Evolutionary conservation across 2,329 filamentous ascomycete genomes (phyloP), one percentile per base, ranked within the genome.

Genomic region (Waltergamsia citrina): DNA sequence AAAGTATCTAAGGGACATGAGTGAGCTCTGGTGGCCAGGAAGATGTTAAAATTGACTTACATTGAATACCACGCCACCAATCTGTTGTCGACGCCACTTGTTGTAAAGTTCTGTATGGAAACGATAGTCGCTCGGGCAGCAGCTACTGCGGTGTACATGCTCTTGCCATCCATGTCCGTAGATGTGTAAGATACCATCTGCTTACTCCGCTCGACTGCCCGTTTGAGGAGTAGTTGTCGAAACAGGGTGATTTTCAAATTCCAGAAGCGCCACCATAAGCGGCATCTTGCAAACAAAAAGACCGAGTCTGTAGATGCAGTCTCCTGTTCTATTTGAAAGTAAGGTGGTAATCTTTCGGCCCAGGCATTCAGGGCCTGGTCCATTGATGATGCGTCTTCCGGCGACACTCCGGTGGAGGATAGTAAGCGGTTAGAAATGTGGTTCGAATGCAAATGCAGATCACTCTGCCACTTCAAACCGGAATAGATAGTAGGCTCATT

Each of bases 191-290:
- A 21, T 12, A 28, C n/a, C 17, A n/a, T n/a, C 6, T 41, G 38
- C 24, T 38, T 40, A 11, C 31, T 39, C n/a, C 41, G 38, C 25
- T 39, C 41, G 15, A 52, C 43, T 5, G 48, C 49, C 7, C 44
- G 42, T 14, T 42, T 41, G 15, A 53, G 41, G 9, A 55, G 35
- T 12, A 53, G 35, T 21, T 50, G 48, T 12, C 51, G 47, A 26
- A 52, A 52, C 3, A 53, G 34, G 21, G 52, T 49, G 24, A 53
- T 52, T 32, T 47, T 50, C 9, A 55, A 26, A 29, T 55, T 55
- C 48, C 52, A 52, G 25, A 51, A 45, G 4, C 52, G 48, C 52
- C 52, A 55, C 50, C 48, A 52, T 3, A 54, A 40, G 16, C 48
- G 46, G 12, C 39, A 45, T 14, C 40, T 44, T 10, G 49, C 46